Evolutionary conservation across 2,329 filamentous ascomycete genomes (phyloP).

Genomic region (Aspergillus uvarum): DNA sequence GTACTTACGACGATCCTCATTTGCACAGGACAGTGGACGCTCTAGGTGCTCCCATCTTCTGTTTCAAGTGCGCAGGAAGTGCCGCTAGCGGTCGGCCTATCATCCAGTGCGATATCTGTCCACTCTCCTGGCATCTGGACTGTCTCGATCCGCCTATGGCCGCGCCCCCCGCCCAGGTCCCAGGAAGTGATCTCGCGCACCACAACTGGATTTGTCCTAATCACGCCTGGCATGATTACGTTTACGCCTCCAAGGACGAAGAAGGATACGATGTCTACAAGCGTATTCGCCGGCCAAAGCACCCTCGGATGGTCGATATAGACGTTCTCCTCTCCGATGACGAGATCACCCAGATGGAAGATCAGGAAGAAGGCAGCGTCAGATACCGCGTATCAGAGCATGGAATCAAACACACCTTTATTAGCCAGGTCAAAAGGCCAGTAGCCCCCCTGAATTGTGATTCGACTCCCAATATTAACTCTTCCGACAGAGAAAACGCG

Average conservation of each 20-base stretch:
- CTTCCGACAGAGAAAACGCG: slow-evolving; percentile 22
- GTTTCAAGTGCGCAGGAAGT: slow-evolving; percentile 70
- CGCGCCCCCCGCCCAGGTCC: slow-evolving; percentile 64
- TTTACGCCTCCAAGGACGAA: slow-evolving; percentile 50
- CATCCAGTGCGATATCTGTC: slow-evolving; percentile 81
- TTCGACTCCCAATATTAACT: slow-evolving; percentile 8
- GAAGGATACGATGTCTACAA: slow-evolving; percentile 46
- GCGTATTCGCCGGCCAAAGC: slow-evolving; percentile 35
- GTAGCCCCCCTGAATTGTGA: slow-evolving; percentile 1
- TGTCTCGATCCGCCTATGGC: slow-evolving; percentile 83
- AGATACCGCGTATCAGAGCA: slow-evolving; percentile 63
- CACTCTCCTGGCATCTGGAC: slow-evolving; percentile 84
- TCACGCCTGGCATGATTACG: slow-evolving; percentile 75
- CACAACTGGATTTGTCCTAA: slow-evolving; percentile 84
- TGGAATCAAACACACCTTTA: slow-evolving; percentile 70
- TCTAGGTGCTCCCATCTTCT: slow-evolving; percentile 75
- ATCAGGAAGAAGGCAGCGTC: slow-evolving; percentile 62
- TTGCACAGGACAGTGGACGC: slow-evolving; percentile 61
- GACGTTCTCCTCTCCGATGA: slow-evolving; percentile 60
- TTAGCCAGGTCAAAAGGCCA: slow-evolving; percentile 58
- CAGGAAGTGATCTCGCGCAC: slow-evolving; percentile 55
- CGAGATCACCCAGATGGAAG: slow-evolving; percentile 56
- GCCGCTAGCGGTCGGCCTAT: slow-evolving; percentile 67
- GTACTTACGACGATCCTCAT: slow-evolving; percentile 31
- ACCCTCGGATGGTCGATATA: slow-evolving; percentile 65